Evolutionary conservation across 352 stramenopile species (phyloP).

Genomic region (Globisporangium spiculum): DNA sequence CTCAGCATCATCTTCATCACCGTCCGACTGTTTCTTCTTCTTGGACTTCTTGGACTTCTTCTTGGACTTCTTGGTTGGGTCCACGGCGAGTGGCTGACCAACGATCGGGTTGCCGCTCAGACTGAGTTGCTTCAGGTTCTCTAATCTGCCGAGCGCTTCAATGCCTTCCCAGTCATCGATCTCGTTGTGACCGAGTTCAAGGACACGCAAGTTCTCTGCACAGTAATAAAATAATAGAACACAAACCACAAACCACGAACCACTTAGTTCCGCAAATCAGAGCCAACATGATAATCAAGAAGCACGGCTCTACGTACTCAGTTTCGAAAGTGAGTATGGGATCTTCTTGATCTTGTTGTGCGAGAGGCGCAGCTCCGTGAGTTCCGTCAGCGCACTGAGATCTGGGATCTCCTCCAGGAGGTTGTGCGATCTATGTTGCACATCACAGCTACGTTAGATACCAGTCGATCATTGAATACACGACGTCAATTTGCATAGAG

Average conservation of each 20-base stretch:
- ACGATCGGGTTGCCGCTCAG: constrained; percentile 79
- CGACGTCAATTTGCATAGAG: background rate
- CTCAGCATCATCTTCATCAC: constrained; percentile 17
- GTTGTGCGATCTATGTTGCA: constrained; percentile 63
- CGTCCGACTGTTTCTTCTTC: constrained; percentile 18
- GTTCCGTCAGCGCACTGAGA: constrained; percentile 51
- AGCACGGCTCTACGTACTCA: constrained; percentile 43
- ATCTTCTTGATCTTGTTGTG: constrained; percentile 78
- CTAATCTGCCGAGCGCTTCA: constrained; percentile 52
- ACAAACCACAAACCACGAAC: background rate
- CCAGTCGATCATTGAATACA: constrained; percentile 3
- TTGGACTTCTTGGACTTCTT: constrained; percentile 24
- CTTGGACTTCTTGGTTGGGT: constrained; percentile 15
- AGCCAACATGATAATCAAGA: background rate
- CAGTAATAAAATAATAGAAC: constrained; percentile 8
- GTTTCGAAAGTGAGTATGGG: constrained; percentile 51
- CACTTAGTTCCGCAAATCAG: background rate
- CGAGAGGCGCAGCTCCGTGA: constrained; percentile 79
- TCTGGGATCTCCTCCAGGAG: constrained; percentile 71
- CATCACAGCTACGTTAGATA: background rate
- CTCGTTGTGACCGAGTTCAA: constrained; percentile 79
- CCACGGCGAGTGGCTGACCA: constrained; percentile 41
- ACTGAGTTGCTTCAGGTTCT: constrained; percentile 77
- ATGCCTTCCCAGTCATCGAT: constrained; percentile 81
- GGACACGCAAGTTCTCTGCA: constrained; percentile 72